These are phyloP conservation scores for Musa acuminata DNA, from an alignment of 176 grass and related monocot genomes.

Conservation along the genomic window DNA sequence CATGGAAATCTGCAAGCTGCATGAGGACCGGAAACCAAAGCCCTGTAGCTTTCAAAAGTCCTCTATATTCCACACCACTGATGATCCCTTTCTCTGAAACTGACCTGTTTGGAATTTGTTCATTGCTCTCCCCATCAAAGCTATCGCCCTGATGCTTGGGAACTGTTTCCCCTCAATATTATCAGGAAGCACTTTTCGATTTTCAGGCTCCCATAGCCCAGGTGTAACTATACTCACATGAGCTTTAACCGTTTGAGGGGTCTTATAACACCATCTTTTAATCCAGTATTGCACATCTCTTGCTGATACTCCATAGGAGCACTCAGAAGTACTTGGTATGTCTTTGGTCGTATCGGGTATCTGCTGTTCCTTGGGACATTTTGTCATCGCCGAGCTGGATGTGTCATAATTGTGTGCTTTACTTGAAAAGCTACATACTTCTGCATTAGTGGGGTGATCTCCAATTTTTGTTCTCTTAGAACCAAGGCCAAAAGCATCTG, in stretches of 20 bases:
- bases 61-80: constrained; percentile 34
- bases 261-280: constrained; percentile 1
- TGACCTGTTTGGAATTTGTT: constrained; percentile 30
- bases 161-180: constrained; percentile 10
- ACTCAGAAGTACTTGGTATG: not conserved
- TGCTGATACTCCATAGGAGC: not conserved
- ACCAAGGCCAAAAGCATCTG: too few species aligned
- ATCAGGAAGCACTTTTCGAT: not conserved
- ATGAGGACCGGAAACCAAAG: not conserved
- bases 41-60: constrained; percentile 22
- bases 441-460: not conserved
- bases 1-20: too few species aligned
- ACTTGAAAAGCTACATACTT: constrained; percentile 1
- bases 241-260: not conserved
- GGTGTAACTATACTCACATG: not conserved
- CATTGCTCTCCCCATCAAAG: constrained; percentile 49
- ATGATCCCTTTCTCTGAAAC: constrained; percentile 37
- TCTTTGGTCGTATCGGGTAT: not conserved
- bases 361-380: not conserved
- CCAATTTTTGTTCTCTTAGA: not conserved
- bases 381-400: not conserved
- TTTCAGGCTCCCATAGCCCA: not conserved
- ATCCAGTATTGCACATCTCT: not conserved
- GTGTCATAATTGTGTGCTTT: not conserved
- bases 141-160: constrained; percentile 50